Evolutionary conservation across 805 yeast species (phyloP), one percentile per base, ranked within the genome.

Genomic region (Candida taoyuanica): DNA sequence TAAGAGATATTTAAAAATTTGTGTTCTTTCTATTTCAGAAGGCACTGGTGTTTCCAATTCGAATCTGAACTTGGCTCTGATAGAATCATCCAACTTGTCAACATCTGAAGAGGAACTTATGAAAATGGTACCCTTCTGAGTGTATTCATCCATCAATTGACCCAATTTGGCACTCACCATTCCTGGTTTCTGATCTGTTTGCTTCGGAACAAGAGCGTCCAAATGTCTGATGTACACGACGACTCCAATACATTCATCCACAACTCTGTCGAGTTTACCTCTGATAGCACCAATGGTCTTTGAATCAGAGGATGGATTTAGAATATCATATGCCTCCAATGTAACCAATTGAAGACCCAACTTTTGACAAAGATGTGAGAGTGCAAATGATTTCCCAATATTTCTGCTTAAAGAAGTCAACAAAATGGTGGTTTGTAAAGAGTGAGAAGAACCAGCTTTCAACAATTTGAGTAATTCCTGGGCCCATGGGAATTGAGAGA

Each of bases 31-130:
- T 1, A 49, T 40, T 55, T 91, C 97, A 16, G 71, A 67, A 0
- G 98, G 96, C 2, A 88, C 94, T 3, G 76, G 71, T 8, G 91
- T 68, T 14, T 74, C 75, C 15, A 89, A 65, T 53, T 86, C 95
- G 60, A 88, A 89, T 53, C 80, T 84, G 50, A 88, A 70, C 31
- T 72, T 67, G 34, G 83, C 74, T 47, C 94, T 71, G 2, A 88
- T 59, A 16, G 71, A 68, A 35, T 78, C 84, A 18, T 85, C 75
- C 12, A 91, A 56, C 36, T 71, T 68, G 48, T 86, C 96, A 3
- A 77, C 64, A 44, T 86, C 86, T 44, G 76, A 74, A 3, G 73
- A 67, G 5, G 95, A 80, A 4, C 85, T 85, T 29, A 84, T 67
- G 14, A 88, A 64, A 0, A 84, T 64, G 0, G 54, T 56, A 17